Evolutionary conservation across 2,329 filamentous ascomycete genomes (phyloP).

Genomic region (Pseudopyrenochaeta lycopersici): DNA sequence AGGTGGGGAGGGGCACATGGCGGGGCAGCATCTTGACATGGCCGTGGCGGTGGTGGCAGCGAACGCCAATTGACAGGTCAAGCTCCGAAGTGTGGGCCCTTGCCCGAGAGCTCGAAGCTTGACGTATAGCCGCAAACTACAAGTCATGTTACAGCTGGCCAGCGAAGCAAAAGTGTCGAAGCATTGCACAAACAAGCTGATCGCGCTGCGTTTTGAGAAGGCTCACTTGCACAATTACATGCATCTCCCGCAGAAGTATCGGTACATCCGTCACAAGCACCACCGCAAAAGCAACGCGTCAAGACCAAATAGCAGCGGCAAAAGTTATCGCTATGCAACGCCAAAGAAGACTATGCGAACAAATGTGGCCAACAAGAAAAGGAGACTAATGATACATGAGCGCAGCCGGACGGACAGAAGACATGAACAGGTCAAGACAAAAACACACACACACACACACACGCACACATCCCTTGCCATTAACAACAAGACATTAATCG

Average conservation of each 20-base stretch:
- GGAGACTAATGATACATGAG: conserved; percentile 1
- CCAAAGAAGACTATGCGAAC: conserved; percentile 5
- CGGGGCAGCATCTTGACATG: conserved; percentile 18
- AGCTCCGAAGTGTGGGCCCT: neutral
- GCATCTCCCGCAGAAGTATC: too few relatives aligned
- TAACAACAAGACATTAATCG: neutral
- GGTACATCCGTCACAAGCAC: too few relatives aligned
- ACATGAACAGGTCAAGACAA: neutral
- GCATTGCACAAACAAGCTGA: too few relatives aligned
- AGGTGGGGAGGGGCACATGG: conserved; percentile 30
- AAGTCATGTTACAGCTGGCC: too few relatives aligned
- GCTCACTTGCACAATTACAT: too few relatives aligned
- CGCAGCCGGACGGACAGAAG: neutral
- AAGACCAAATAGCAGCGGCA: too few relatives aligned
- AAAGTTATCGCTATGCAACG: conserved; percentile 25
- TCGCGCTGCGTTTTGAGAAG: too few relatives aligned
- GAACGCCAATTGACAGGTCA: conserved; percentile 6
- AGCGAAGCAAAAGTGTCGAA: too few relatives aligned
- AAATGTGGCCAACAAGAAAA: neutral
- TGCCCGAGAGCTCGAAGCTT: too few relatives aligned
- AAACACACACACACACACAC: too few relatives aligned
- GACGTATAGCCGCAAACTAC: too few relatives aligned
- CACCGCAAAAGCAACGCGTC: neutral
- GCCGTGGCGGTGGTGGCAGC: conserved; percentile 7
- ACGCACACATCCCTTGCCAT: neutral